Percentiles rank a stretch among this genome's conserved stretches.
Evolutionary conservation across 2,329 filamentous ascomycete genomes (phyloP).

Genomic region (Diaporthe citri): DNA sequence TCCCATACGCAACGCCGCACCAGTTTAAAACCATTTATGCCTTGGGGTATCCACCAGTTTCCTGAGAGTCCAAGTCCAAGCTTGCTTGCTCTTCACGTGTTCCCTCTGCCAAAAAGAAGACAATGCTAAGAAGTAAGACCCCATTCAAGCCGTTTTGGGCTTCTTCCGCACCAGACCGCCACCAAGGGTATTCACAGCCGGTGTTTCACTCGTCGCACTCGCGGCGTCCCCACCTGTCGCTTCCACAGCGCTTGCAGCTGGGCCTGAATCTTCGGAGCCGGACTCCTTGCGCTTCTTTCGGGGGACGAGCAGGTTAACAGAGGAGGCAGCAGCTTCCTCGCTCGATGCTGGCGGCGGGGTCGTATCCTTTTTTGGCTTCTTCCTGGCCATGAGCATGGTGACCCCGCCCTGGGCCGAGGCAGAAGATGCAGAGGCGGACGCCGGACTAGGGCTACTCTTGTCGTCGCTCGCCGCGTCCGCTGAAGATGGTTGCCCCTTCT

Average conservation of each 20-base stretch:
- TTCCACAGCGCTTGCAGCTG: conserved; percentile 28
- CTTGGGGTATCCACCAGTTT: conserved; percentile 34
- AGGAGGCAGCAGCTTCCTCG: background rate
- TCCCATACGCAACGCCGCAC: conserved; percentile 14
- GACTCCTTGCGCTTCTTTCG: conserved; percentile 40
- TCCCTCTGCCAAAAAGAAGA: background rate
- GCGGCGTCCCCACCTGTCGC: conserved; percentile 1
- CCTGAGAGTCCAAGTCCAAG: conserved; percentile 15
- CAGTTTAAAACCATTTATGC: conserved; percentile 24
- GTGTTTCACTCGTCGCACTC: conserved; percentile 29
- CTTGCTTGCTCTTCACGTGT: background rate
- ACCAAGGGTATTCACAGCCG: conserved; percentile 51
- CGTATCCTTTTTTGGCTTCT: conserved; percentile 28
- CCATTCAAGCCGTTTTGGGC: conserved; percentile 33
- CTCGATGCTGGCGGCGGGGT: conserved; percentile 20
- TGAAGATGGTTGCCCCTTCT: conserved; percentile 54
- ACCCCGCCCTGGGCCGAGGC: background rate
- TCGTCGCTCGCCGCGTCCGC: conserved; percentile 47
- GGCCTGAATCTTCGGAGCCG: conserved; percentile 37
- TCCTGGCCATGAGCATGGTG: conserved; percentile 35
- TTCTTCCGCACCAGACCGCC: conserved; percentile 62
- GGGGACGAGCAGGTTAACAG: conserved; percentile 32
- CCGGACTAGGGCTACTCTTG: background rate
- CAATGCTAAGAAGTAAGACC: background rate
- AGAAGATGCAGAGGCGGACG: conserved; percentile 37